These are phyloP conservation scores for Echites panduratus DNA, from an alignment of 257 asterid species.

Conservation along the genomic window DNA sequence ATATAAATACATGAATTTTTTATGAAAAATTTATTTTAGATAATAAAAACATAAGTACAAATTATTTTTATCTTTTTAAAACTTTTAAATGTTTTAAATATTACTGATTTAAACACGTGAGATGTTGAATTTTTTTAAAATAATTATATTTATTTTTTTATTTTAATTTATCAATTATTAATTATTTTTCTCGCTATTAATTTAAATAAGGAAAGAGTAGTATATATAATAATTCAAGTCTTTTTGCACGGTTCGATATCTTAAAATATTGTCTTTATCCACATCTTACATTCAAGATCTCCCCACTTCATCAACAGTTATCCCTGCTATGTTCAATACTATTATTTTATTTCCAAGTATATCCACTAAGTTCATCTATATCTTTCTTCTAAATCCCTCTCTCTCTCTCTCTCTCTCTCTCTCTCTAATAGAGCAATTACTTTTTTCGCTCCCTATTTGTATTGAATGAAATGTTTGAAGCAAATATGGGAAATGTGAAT, in stretches of 20 bases:
- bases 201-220: too few relatives aligned
- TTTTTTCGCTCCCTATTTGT: neutral
- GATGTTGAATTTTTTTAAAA: too few relatives aligned
- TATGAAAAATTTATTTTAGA: too few relatives aligned
- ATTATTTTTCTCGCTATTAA: too few relatives aligned
- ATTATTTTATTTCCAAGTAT: slow-evolving; percentile 11
- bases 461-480: neutral
- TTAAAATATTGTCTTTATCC: slow-evolving; percentile 43
- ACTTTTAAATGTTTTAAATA: too few relatives aligned
- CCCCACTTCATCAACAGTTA: slow-evolving; percentile 42
- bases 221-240: too few relatives aligned
- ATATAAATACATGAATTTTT: too few relatives aligned
- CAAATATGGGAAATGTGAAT: slow-evolving; percentile 67
- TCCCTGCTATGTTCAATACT: slow-evolving; percentile 10
- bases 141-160: too few relatives aligned
- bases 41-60: too few relatives aligned
- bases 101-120: too few relatives aligned
- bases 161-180: too few relatives aligned
- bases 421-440: neutral
- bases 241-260: slow-evolving; percentile 16
- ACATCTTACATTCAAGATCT: slow-evolving; percentile 28
- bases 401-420: slow-evolving; percentile 6
- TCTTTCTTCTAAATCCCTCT: neutral
- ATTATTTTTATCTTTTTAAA: too few relatives aligned
- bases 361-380: slow-evolving; percentile 14